Evolutionary conservation across 345 rosid species (phyloP).

Genomic region (Capsella bursapastoris): DNA sequence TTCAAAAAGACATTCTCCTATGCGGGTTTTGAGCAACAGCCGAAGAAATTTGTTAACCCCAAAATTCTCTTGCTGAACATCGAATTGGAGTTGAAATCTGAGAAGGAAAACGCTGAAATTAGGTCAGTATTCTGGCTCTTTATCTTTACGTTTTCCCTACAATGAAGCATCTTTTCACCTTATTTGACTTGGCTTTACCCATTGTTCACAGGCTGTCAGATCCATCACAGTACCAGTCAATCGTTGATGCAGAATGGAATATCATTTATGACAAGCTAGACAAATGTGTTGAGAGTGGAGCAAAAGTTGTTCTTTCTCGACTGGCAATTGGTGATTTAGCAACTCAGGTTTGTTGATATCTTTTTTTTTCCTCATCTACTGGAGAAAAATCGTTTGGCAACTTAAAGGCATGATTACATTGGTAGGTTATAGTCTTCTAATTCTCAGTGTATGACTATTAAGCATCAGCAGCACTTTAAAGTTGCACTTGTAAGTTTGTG

Average conservation of each 20-base stretch:
- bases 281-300: conserved; percentile 92
- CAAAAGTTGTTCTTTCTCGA: conserved; percentile 95
- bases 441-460: conserved; percentile 7
- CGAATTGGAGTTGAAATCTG: conserved; percentile 95
- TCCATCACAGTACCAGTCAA: conserved; percentile 96
- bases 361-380: conserved; percentile 3
- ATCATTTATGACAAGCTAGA: conserved; percentile 98
- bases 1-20: conserved; percentile 99
- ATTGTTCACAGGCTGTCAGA: conserved; percentile 72
- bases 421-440: conserved; percentile 23
- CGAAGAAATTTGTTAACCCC: conserved; percentile 86
- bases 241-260: conserved; percentile 99
- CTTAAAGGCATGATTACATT: conserved; percentile 24
- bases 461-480: conserved; percentile 16
- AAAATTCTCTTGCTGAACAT: conserved; percentile 84
- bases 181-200: conserved; percentile 27
- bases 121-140: conserved; percentile 53
- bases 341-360: conserved; percentile 70
- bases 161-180: conserved; percentile 21
- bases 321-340: conserved; percentile 98
- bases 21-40: conserved; percentile 99
- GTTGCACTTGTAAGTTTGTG: conserved; percentile 13
- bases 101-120: conserved; percentile 99
- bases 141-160: neutral
- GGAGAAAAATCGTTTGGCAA: neutral